These are phyloP conservation scores for Yamadazyma kanchanaburiensis DNA, from an alignment of 1,139 yeast species.

Conservation along the genomic window DNA sequence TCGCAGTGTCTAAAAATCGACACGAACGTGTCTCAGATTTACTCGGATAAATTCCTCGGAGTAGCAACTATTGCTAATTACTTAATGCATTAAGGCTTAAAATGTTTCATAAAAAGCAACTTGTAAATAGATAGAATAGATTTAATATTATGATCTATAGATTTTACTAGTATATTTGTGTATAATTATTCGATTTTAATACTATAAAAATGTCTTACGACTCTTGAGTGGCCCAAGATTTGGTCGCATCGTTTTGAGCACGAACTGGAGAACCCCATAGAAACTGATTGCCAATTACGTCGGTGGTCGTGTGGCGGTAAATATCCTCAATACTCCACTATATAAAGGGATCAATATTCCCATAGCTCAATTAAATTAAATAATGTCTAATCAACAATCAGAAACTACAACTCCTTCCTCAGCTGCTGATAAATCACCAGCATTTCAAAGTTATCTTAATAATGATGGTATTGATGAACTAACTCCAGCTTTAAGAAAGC, in stretches of 20 bases:
- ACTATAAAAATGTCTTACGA: too few relatives aligned
- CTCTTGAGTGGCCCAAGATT: too few relatives aligned
- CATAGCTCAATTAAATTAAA: background rate
- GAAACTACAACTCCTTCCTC: conserved; percentile 2
- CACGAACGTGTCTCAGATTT: too few relatives aligned
- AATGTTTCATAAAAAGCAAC: too few relatives aligned
- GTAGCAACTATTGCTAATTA: conserved; percentile 1
- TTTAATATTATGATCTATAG: too few relatives aligned
- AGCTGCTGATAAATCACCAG: conserved; percentile 21
- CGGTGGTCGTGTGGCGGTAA: background rate
- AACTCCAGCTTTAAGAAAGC: conserved; percentile 58
- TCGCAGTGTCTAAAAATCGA: too few relatives aligned
- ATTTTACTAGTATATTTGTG: too few relatives aligned
- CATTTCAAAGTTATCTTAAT: conserved; percentile 55
- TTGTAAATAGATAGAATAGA: too few relatives aligned
- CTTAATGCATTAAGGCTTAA: too few relatives aligned
- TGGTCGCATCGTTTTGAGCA: too few relatives aligned
- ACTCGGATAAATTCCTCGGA: background rate
- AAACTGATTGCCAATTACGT: background rate
- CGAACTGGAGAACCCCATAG: background rate
- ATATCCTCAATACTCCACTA: background rate
- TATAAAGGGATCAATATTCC: background rate
- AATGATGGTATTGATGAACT: conserved; percentile 70
- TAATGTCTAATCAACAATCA: conserved; percentile 6
- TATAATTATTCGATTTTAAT: too few relatives aligned